Evolutionary conservation across 805 yeast species (phyloP).

Genomic region (Ogataea polymorpha): DNA sequence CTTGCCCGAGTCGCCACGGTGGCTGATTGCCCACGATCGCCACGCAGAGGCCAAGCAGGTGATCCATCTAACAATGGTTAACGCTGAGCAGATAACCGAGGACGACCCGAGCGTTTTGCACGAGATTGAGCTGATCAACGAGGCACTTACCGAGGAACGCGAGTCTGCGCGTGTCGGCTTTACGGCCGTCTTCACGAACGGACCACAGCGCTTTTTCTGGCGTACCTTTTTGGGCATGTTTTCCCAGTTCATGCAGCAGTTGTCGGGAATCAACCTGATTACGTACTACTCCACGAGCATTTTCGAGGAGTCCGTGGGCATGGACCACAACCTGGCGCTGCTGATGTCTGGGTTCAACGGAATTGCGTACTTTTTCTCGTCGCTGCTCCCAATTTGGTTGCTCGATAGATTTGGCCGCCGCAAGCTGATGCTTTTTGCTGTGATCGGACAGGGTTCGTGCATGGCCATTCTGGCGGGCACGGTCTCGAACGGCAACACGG

Average conservation of each 20-base stretch:
- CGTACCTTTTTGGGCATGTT: conserved; percentile 47
- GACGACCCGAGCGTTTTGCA: conserved; percentile 32
- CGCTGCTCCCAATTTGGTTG: conserved; percentile 49
- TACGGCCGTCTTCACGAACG: conserved; percentile 40
- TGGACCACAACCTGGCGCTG: conserved; percentile 43
- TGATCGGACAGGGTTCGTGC: conserved; percentile 58
- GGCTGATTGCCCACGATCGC: conserved; percentile 50
- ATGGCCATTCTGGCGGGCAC: conserved; percentile 54
- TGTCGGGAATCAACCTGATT: conserved; percentile 70
- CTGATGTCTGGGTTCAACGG: conserved; percentile 32
- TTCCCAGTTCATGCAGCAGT: conserved; percentile 64
- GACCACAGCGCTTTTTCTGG: conserved; percentile 39
- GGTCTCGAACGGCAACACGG: conserved; percentile 40
- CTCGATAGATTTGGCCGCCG: conserved; percentile 67
- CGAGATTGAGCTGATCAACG: conserved; percentile 36
- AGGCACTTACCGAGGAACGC: conserved; percentile 48
- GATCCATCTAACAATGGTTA: conserved; percentile 40
- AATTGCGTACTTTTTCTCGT: conserved; percentile 45
- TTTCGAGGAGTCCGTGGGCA: conserved; percentile 47
- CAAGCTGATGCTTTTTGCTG: conserved; percentile 56
- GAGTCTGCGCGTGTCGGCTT: conserved; percentile 50
- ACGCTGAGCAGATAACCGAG: conserved; percentile 38
- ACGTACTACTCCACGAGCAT: conserved; percentile 68
- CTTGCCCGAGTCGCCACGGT: conserved; percentile 74
- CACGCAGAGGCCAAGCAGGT: conserved; percentile 49